These are phyloP conservation scores for Drechslerella coelobrocha DNA, from an alignment of 2,329 filamentous ascomycete species.

Conservation along the genomic window DNA sequence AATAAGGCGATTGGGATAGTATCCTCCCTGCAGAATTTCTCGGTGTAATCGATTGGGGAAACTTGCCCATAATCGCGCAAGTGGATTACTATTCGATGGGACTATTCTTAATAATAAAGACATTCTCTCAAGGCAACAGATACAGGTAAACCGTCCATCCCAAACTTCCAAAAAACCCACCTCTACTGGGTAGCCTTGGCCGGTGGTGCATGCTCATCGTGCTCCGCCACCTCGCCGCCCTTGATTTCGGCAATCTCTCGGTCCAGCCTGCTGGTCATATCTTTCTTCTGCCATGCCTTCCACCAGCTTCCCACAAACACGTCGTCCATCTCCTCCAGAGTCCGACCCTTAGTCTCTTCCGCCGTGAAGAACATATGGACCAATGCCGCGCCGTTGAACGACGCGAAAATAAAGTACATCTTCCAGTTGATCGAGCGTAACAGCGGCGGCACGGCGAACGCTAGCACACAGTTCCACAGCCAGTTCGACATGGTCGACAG, in stretches of 20 bases:
- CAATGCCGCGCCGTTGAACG: conserved; percentile 72
- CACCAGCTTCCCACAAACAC: conserved; percentile 66
- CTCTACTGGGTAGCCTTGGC: conserved; percentile 8
- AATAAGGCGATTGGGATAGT: too few species aligned
- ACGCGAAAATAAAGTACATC: conserved; percentile 75
- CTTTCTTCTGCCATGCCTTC: conserved; percentile 45
- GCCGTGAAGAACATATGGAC: conserved; percentile 72
- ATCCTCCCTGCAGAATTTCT: too few species aligned
- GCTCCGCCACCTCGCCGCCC: conserved; percentile 8
- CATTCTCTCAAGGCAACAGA: too few species aligned
- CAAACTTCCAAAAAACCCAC: background rate
- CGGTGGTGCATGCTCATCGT: conserved; percentile 22
- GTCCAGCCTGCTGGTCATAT: conserved; percentile 29
- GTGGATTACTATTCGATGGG: too few species aligned
- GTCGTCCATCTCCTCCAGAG: conserved; percentile 77
- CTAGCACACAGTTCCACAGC: conserved; percentile 67
- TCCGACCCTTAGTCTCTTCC: conserved; percentile 68
- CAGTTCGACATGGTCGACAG: conserved; percentile 69
- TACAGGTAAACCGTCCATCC: too few species aligned
- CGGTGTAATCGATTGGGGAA: too few species aligned
- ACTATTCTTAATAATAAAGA: too few species aligned
- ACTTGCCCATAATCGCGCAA: too few species aligned
- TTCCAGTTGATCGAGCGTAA: conserved; percentile 66
- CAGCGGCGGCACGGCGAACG: conserved; percentile 64
- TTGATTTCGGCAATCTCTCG: conserved; percentile 37